These are phyloP conservation scores for Starmerella riodocensis DNA, from an alignment of 805 yeast species.

Conservation along the genomic window DNA sequence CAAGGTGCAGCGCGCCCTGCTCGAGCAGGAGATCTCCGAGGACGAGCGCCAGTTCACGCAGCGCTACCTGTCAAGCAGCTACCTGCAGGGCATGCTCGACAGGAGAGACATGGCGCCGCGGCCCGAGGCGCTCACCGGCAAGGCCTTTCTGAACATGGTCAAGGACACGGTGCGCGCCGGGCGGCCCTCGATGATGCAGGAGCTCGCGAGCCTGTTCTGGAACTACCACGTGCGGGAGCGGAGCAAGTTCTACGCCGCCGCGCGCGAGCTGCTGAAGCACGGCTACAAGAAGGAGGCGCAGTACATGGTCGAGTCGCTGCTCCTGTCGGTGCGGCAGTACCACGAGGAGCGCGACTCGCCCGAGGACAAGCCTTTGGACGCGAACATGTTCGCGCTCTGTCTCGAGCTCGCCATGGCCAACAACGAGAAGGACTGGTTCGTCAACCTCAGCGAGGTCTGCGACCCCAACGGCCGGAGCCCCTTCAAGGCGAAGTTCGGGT, in stretches of 20 bases:
- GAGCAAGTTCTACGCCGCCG: constrained; percentile 20
- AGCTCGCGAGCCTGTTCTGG: constrained; percentile 19
- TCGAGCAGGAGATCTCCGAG: constrained; percentile 17
- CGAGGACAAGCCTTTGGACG: neutral
- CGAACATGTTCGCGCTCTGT: constrained; percentile 6
- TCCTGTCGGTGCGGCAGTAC: constrained; percentile 12
- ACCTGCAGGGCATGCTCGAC: constrained; percentile 10
- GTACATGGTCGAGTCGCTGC: constrained; percentile 22
- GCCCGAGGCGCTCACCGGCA: constrained; percentile 5
- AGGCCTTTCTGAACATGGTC: constrained; percentile 3
- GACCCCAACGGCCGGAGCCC: constrained; percentile 3
- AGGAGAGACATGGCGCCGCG: constrained; percentile 15
- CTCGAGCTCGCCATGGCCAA: constrained; percentile 11
- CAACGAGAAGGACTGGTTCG: constrained; percentile 8
- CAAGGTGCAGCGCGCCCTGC: constrained; percentile 21
- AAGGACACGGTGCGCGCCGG: constrained; percentile 1
- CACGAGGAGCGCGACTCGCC: neutral
- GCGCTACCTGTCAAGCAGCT: neutral
- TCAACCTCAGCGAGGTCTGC: constrained; percentile 6
- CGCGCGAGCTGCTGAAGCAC: constrained; percentile 19
- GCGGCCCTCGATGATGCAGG: neutral
- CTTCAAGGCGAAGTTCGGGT: constrained; percentile 8
- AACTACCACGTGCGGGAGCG: constrained; percentile 20
- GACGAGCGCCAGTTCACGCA: constrained; percentile 2
- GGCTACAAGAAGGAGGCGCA: constrained; percentile 21